Conservation (phyloP, 2,329 filamentous ascomycete genomes). For the Westerdykella aurantiaca region DNA sequence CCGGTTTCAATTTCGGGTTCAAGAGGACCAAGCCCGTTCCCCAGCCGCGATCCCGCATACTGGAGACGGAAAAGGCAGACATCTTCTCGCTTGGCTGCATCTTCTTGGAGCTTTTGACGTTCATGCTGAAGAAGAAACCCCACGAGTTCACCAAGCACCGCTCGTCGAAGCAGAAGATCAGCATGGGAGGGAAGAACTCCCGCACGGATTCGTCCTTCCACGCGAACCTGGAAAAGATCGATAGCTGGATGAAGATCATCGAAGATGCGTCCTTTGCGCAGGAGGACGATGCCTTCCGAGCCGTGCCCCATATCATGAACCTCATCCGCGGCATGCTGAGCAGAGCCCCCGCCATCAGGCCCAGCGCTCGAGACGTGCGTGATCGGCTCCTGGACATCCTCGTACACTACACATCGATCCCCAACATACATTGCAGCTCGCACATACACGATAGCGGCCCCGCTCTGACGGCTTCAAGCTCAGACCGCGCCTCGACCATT, state of each 20-base stretch:
- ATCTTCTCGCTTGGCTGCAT: slow-evolving; percentile 69
- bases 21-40: slow-evolving; percentile 24
- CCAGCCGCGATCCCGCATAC: slow-evolving; percentile 21
- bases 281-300: slow-evolving; percentile 35
- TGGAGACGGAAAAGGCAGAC: slow-evolving; percentile 51
- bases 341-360: slow-evolving; percentile 37
- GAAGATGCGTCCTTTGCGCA: slow-evolving; percentile 51
- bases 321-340: slow-evolving; percentile 41
- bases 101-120: slow-evolving; percentile 64
- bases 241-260: slow-evolving; percentile 60
- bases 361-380: slow-evolving; percentile 39
- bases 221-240: slow-evolving; percentile 61
- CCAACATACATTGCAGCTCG: slow-evolving; percentile 31
- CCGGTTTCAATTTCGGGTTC: slow-evolving; percentile 36
- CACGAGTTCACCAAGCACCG: slow-evolving; percentile 63
- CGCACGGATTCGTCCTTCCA: slow-evolving; percentile 67
- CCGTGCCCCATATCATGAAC: slow-evolving; percentile 38
- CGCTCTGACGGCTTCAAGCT: slow-evolving; percentile 21
- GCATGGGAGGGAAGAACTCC: slow-evolving; percentile 43
- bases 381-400: slow-evolving; percentile 33
- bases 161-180: slow-evolving; percentile 56
- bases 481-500: slow-evolving; percentile 25
- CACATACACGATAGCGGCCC: slow-evolving; percentile 27
- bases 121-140: slow-evolving; percentile 62
- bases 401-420: slow-evolving; percentile 25